A percentile compares a stretch with the other conserved stretches of the same genome.
Conservation (phyloP, 2,329 filamentous ascomycete genomes). For the Ophiostoma quercus region DNA sequence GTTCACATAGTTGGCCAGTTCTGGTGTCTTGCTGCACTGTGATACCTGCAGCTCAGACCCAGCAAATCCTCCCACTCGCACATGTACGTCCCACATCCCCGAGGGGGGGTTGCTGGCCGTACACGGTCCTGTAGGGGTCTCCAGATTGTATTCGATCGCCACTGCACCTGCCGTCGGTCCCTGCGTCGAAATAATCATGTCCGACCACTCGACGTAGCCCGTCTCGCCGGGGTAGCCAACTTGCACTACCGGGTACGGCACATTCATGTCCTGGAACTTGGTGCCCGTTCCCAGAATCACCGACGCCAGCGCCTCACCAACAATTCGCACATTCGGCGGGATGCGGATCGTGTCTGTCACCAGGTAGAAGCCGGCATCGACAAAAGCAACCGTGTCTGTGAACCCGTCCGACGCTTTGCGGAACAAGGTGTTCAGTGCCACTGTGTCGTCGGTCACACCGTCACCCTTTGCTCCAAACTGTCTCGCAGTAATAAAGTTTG, state of each 20-base stretch:
- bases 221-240: constrained; percentile 55
- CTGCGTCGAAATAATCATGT: constrained; percentile 65
- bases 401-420: constrained; percentile 34
- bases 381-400: constrained; percentile 48
- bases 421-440: constrained; percentile 54
- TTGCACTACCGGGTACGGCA: constrained; percentile 60
- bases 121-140: constrained; percentile 35
- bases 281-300: constrained; percentile 53
- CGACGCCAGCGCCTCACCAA: constrained; percentile 54
- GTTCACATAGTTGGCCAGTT: constrained; percentile 32
- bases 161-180: constrained; percentile 63
- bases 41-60: constrained; percentile 63
- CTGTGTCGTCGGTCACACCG: constrained; percentile 68
- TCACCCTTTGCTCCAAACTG: constrained; percentile 65
- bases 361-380: constrained; percentile 59
- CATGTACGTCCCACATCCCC: constrained; percentile 70
- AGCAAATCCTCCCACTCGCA: constrained; percentile 65
- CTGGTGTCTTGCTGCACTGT: constrained; percentile 56
- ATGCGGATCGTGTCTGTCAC: constrained; percentile 52
- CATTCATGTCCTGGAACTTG: constrained; percentile 51
- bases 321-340: constrained; percentile 48
- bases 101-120: constrained; percentile 34
- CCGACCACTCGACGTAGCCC: constrained; percentile 64
- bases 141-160: constrained; percentile 68
- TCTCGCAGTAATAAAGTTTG: constrained; percentile 64